These are phyloP conservation scores for Meyerozyma sp. DNA, from an alignment of 1,139 yeast species.

Conservation along the genomic window DNA sequence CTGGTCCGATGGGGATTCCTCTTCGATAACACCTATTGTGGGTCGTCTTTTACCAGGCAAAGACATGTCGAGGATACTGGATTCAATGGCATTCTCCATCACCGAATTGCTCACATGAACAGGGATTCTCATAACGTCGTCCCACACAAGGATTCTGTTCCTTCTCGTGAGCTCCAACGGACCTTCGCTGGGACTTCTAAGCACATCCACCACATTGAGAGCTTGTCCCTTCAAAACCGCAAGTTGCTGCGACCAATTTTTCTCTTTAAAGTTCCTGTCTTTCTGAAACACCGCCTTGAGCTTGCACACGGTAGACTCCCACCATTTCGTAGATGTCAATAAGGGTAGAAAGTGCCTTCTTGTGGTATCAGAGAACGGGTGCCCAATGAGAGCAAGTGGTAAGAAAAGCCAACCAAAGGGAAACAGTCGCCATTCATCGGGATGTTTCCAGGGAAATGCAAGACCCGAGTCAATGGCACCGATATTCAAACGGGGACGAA, in stretches of 20 bases:
- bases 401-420: conserved; percentile 78
- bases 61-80: conserved; percentile 15
- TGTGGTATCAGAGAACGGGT: conserved; percentile 57
- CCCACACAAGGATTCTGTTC: conserved; percentile 53
- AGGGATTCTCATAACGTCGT: conserved; percentile 60
- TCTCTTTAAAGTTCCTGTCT: conserved; percentile 58
- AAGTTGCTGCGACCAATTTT: conserved; percentile 67
- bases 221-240: conserved; percentile 78
- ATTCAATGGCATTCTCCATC: conserved; percentile 14
- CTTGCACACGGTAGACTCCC: conserved; percentile 55
- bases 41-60: neutral
- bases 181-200: conserved; percentile 54
- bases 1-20: neutral
- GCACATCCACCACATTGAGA: conserved; percentile 64
- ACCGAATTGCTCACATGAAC: conserved; percentile 16
- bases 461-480: conserved; percentile 79
- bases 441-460: conserved; percentile 80
- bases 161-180: conserved; percentile 64
- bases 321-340: conserved; percentile 61
- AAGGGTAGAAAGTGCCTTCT: conserved; percentile 55
- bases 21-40: neutral
- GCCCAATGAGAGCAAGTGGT: conserved; percentile 61
- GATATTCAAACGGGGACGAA: conserved; percentile 41
- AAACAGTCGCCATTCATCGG: conserved; percentile 77
- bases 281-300: conserved; percentile 46